phyloP scores from a whole-genome alignment of 768 basidiomycete genomes.

The Termitomyces sp. region DNA sequence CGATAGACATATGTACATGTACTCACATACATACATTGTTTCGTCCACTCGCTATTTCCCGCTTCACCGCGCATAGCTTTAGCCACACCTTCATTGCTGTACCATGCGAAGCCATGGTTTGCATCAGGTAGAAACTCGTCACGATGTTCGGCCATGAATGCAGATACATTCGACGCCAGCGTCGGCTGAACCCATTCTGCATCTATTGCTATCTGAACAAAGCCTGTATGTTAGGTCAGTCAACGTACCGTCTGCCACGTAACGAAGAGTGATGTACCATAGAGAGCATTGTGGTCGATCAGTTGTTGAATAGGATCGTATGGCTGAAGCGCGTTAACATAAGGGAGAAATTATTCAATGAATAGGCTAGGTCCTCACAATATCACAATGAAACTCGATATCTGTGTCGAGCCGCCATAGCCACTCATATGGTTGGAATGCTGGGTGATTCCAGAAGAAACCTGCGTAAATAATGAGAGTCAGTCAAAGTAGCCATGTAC shows the following conservation, averaged over 20 bases:
- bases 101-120: constrained; percentile 22
- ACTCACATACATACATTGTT: constrained; percentile 25
- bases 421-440: constrained; percentile 22
- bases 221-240: constrained; percentile 11
- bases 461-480: constrained; percentile 11
- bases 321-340: constrained; percentile 12
- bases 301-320: constrained; percentile 23
- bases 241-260: neutral
- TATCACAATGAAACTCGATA: constrained; percentile 26
- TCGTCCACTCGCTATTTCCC: constrained; percentile 21
- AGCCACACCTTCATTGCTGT: constrained; percentile 12
- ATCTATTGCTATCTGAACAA: constrained; percentile 25
- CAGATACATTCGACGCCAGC: constrained; percentile 23
- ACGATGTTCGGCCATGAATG: constrained; percentile 13
- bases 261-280: constrained; percentile 13
- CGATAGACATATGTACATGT: too few relatives aligned
- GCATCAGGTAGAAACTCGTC: constrained; percentile 16
- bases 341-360: too few relatives aligned
- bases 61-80: constrained; percentile 22
- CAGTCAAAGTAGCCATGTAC: neutral
- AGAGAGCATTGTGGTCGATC: constrained; percentile 18
- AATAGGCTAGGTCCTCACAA: constrained; percentile 14
- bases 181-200: constrained; percentile 23
- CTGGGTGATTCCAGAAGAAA: constrained; percentile 25
- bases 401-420: constrained; percentile 26